These are phyloP conservation scores for Termitomyces sp. DNA, from an alignment of 768 basidiomycete genomes.

Conservation along the genomic window DNA sequence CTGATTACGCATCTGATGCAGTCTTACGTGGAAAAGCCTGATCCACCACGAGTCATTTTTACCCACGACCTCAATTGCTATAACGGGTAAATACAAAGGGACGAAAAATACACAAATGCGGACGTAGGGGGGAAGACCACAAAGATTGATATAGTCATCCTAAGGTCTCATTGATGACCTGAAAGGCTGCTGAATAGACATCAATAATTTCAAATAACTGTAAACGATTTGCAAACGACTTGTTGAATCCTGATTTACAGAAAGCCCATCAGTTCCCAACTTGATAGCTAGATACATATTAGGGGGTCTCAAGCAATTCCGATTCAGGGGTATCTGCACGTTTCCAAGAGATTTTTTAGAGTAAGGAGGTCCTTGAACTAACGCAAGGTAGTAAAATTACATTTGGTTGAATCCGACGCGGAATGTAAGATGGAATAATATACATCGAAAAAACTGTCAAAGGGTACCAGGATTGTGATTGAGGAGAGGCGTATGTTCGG, in stretches of 20 bases:
- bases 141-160: neutral
- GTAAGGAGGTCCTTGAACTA: neutral
- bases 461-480: conserved; percentile 11
- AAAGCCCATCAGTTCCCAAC: neutral
- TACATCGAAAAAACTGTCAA: conserved; percentile 6
- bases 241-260: neutral
- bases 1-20: too few relatives aligned
- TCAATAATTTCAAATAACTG: neutral
- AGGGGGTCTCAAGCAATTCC: neutral
- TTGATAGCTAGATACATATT: neutral
- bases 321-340: neutral
- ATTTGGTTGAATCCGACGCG: conserved; percentile 12
- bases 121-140: too few relatives aligned
- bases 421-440: conserved; percentile 1
- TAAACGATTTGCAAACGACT: too few relatives aligned
- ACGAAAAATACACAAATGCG: neutral
- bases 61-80: too few relatives aligned
- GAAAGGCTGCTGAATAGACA: too few relatives aligned
- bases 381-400: conserved; percentile 10
- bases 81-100: too few relatives aligned
- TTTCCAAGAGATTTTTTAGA: neutral
- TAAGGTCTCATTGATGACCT: neutral
- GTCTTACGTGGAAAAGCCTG: too few relatives aligned
- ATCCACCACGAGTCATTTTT: too few relatives aligned
- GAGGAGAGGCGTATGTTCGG: conserved; percentile 36